Evolutionary conservation across 78 protist species (phyloP), one percentile per base, ranked within the genome.

Genomic region (Cavenderia fasciculata): DNA sequence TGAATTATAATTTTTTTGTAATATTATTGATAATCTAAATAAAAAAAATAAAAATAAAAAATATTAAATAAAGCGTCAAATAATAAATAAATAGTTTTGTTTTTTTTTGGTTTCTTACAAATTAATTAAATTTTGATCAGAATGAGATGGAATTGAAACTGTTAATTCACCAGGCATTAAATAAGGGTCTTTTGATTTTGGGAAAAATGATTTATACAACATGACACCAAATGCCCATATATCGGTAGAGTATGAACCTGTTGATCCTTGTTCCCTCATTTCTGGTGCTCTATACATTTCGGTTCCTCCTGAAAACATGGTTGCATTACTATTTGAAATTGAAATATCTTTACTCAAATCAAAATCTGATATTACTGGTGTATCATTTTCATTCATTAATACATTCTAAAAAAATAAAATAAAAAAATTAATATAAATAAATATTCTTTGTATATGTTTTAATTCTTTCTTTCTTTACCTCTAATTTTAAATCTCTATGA

Each of bases 401-500:
- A 88, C 46, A 65, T 88, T 88, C 27, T n/a, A n/a, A n/a, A n/a
- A n/a, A n/a, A n/a, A n/a, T n/a, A n/a, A n/a, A n/a, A n/a, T n/a
- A n/a, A n/a, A n/a, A n/a, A n/a, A n/a, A n/a, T n/a, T n/a, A n/a
- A n/a, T n/a, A n/a, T n/a, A n/a, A n/a, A n/a, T n/a, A n/a, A n/a
- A n/a, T n/a, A n/a, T n/a, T n/a, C n/a, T n/a, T n/a, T n/a, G n/a
- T n/a, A n/a, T n/a, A n/a, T n/a, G n/a, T n/a, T n/a, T n/a, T n/a
- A n/a, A n/a, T n/a, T n/a, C n/a, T n/a, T n/a, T n/a, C n/a, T n/a
- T n/a, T n/a, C n/a, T n/a, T 70, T 57, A 16, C n/a, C n/a, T 85
- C 86, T 3, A 76, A 57, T 56, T 97, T 94, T 25, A 95, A 36
- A 44, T 95, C 96, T 5, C 98, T 57, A 56, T 97, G 98, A 34